Base-by-base conservation (phyloP, 2,329 filamentous ascomycete species). In the Fusarium proliferatum region DNA sequence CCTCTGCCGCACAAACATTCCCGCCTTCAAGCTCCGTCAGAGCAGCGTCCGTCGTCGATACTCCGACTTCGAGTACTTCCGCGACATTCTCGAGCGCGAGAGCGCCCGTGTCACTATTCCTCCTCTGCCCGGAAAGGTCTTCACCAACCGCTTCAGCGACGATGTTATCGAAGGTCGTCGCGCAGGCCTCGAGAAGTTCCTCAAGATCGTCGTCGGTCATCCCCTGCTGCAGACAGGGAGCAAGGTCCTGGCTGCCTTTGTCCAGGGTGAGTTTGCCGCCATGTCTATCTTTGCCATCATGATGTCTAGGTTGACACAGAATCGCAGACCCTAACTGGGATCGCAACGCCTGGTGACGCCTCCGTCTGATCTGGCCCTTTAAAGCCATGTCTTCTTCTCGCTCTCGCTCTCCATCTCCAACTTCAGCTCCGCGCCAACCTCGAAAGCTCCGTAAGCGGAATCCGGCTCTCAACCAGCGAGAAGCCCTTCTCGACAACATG, bases 11-110 rank as follows among this genome's bases (percentile, higher is more conserved):
- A 99, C 96, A 85, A 99, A 99, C 86, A 99, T 99, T 81, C 96
- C 96, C 66, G 95, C 96, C 78, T 99, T 99, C 89, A 98, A 98
- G 87, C 91, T 98, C 78, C 94, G 95, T 76, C 90, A 93, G 81
- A 95, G 92, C 74, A 90, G 91, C 77, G 96, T 99, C 71, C 94
- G 95, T 77, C 92, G 96, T 72, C 94, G 96, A 59, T 99, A 99
- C 87, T 96, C 93, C 64, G 96, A 99, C 84, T 99, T 99, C 82
- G 96, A 99, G 86, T 96, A 97, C 85, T 99, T 99, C 84, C 94
- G 96, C 81, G 96, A 99, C 84, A 97, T 98, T 73, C 90, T 99
- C 69, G 96, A 99, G 89, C 92, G 96, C 77, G 96, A 99, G 85
- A 94, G 91, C 78, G 95, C 95, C 66, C 90, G 96, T 74, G 96